Evolutionary conservation across 2,329 filamentous ascomycete species (phyloP).

Genomic region (Fusarium clavum): DNA sequence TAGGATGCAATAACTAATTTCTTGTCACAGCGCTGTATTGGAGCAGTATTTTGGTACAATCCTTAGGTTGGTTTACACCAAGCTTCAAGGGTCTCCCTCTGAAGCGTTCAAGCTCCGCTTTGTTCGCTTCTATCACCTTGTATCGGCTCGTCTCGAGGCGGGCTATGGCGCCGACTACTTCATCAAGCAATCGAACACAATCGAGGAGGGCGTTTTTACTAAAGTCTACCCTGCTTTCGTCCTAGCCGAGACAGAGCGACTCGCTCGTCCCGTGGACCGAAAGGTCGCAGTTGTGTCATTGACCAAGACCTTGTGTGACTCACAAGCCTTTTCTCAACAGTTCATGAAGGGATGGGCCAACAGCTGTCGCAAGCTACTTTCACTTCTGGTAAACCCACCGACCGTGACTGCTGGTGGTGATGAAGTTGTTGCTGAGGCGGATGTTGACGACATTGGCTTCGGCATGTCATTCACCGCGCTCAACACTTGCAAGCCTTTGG

Average conservation of each 20-base stretch:
- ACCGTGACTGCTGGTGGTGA: constrained; percentile 73
- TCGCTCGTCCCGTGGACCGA: constrained; percentile 87
- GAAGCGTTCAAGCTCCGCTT: constrained; percentile 90
- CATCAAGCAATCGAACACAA: constrained; percentile 82
- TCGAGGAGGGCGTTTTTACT: constrained; percentile 84
- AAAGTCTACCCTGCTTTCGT: constrained; percentile 89
- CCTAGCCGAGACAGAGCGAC: constrained; percentile 87
- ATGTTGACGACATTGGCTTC: constrained; percentile 95
- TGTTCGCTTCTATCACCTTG: constrained; percentile 92
- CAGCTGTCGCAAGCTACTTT: constrained; percentile 89
- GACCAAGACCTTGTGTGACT: constrained; percentile 91
- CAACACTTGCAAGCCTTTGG: constrained; percentile 84
- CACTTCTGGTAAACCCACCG: constrained; percentile 89
- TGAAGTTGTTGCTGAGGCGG: constrained; percentile 84
- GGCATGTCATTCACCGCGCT: constrained; percentile 94
- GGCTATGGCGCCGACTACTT: constrained; percentile 95
- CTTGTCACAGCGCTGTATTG: constrained; percentile 65
- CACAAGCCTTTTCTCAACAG: constrained; percentile 81
- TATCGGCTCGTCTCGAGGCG: constrained; percentile 80
- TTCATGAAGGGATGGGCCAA: constrained; percentile 92
- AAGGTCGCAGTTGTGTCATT: constrained; percentile 94
- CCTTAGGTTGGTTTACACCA: constrained; percentile 82
- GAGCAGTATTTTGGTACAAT: constrained; percentile 84
- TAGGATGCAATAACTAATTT: constrained; percentile 39
- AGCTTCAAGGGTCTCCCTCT: constrained; percentile 74